Evolutionary conservation across 768 basidiomycete genomes (phyloP), one percentile per base, ranked within the genome.

Genomic region (Rhodotorula sphaerocarpa): DNA sequence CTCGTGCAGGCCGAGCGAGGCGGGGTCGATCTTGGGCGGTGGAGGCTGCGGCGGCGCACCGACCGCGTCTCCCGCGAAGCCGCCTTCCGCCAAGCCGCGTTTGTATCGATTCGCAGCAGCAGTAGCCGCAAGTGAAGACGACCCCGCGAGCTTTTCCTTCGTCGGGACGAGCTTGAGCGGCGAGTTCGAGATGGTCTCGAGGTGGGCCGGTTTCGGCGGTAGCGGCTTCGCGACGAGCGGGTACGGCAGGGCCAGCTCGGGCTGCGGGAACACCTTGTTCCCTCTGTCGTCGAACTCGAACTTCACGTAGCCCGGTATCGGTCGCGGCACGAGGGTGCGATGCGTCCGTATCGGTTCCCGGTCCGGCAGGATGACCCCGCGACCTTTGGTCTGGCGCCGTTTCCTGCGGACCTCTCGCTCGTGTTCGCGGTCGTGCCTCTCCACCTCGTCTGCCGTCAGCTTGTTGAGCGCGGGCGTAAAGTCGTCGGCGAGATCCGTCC

Each of bases 381-480:
- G 82, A 3, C 87, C 89, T 70, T 87, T 86, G 54, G 88, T 84
- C 72, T 90, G 87, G 50, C 88, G 79, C 64, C 90, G 84, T 73
- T 86, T 86, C 30, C 78, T 70, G 69, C 83, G 87, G 69, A 86
- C 80, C 69, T 96, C 91, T 77, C 91, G 90, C 75, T 99, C 95
- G 62, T 90, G 82, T 65, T 95, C 91, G 73, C 86, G 87, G 75
- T 99, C 93, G 67, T 83, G 85, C 58, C 84, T 79, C 67, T 91
- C 90, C 61, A 96, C 81, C 65, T 96, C 92, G 64, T 86, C 86
- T 61, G 89, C 88, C 74, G 84, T 85, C 74, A 95, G 83, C 70
- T 86, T 86, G 74, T 86, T 86, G 71, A 97, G 86, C n/a, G 83
- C 79, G 0, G 95, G 95, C 0, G 90, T 95, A 77, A 83, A 95